Evolutionary conservation across 257 asterid genomes (phyloP).

Genomic region (Nicotiana paniculata): DNA sequence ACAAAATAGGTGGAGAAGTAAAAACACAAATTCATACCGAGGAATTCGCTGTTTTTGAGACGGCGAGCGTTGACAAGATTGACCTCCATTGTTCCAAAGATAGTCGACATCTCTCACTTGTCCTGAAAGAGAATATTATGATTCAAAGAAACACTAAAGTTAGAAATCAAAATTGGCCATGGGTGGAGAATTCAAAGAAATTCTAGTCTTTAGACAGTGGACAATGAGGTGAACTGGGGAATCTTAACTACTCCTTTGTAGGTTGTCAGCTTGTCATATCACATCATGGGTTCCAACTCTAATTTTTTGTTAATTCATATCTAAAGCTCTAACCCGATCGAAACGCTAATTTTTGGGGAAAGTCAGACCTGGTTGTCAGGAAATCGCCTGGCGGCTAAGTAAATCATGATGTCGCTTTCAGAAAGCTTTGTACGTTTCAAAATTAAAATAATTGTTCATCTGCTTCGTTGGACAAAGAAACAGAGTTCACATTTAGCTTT

Average conservation of each 20-base stretch:
- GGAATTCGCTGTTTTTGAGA: slow-evolving; percentile 5
- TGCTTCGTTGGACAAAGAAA: neutral
- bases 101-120: slow-evolving; percentile 11
- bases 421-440: neutral
- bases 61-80: slow-evolving; percentile 24
- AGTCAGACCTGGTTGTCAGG: neutral
- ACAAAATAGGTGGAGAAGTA: too few relatives aligned
- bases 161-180: too few relatives aligned
- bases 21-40: too few relatives aligned
- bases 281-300: too few relatives aligned
- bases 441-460: neutral
- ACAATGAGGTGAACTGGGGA: too few relatives aligned
- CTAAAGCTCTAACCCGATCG: too few relatives aligned
- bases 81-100: slow-evolving; percentile 27
- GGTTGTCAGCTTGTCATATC: too few relatives aligned
- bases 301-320: too few relatives aligned
- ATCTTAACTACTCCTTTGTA: too few relatives aligned
- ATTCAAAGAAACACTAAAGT: neutral
- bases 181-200: too few relatives aligned
- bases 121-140: neutral
- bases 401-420: neutral
- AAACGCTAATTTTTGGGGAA: too few relatives aligned
- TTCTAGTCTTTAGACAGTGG: too few relatives aligned
- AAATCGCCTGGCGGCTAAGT: neutral
- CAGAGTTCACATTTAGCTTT: neutral